Conservation (phyloP, 345 rosid species). For the Syzygium jambos region DNA sequence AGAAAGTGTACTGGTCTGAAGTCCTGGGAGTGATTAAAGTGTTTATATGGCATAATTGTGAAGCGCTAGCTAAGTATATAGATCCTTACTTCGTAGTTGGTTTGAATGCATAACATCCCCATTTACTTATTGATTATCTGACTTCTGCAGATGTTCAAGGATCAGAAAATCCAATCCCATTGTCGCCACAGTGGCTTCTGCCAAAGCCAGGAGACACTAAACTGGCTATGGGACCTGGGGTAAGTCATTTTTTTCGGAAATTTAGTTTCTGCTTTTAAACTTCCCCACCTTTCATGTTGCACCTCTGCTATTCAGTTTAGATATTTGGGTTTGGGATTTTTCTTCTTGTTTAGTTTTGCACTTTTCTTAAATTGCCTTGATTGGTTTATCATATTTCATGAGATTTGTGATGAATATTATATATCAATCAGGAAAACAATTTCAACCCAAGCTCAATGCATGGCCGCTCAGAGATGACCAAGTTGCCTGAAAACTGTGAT, state of each 20-base stretch:
- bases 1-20: neutral
- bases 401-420: neutral
- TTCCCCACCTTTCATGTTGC: neutral
- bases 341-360: neutral
- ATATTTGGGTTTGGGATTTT: neutral
- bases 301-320: neutral
- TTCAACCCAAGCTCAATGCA: conserved; percentile 17
- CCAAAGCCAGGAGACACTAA: conserved; percentile 81
- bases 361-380: neutral
- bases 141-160: conserved; percentile 65
- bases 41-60: neutral
- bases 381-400: neutral
- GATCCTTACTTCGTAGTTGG: neutral
- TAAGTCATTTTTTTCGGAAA: conserved; percentile 21
- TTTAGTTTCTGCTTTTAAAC: neutral
- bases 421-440: conserved; percentile 44
- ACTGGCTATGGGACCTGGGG: conserved; percentile 67
- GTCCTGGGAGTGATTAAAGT: neutral
- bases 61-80: neutral
- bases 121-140: conserved; percentile 1
- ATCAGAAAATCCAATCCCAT: conserved; percentile 74
- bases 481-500: conserved; percentile 46
- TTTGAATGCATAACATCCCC: neutral
- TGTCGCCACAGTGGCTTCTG: conserved; percentile 98
- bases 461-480: conserved; percentile 36